Conservation (phyloP, 2,329 filamentous ascomycete species). For the Cladosporium colombiae region DNA sequence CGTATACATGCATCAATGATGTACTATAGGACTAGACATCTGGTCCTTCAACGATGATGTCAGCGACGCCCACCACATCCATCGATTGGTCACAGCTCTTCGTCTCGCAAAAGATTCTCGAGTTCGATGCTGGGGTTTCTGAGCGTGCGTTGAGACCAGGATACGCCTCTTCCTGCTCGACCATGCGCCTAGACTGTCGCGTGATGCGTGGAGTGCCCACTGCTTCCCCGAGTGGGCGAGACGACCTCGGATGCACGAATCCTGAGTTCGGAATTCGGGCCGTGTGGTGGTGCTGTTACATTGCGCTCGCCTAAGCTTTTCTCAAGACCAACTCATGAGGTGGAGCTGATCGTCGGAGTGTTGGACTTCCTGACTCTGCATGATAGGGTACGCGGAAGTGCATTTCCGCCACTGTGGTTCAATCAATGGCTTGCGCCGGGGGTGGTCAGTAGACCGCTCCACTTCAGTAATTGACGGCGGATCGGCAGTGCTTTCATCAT, state of each 20-base stretch:
- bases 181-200: background rate
- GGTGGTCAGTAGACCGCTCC: background rate
- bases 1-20: too few species aligned
- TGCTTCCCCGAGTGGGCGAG: background rate
- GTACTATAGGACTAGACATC: too few species aligned
- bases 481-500: background rate
- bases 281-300: background rate
- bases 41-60: too few species aligned
- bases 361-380: background rate
- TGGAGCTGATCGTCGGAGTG: background rate
- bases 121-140: background rate
- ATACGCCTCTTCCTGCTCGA: background rate
- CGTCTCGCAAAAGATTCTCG: too few species aligned
- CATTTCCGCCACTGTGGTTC: background rate
- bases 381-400: background rate
- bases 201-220: background rate
- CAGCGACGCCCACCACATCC: too few species aligned
- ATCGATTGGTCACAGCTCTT: too few species aligned
- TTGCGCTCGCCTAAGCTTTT: background rate
- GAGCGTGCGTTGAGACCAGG: background rate
- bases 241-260: background rate
- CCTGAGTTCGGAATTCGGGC: background rate
- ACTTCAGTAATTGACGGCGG: background rate
- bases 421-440: background rate
- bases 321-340: background rate